Evolutionary conservation across 2,329 filamentous ascomycete species (phyloP).

Genomic region (Aspergillus ruber): DNA sequence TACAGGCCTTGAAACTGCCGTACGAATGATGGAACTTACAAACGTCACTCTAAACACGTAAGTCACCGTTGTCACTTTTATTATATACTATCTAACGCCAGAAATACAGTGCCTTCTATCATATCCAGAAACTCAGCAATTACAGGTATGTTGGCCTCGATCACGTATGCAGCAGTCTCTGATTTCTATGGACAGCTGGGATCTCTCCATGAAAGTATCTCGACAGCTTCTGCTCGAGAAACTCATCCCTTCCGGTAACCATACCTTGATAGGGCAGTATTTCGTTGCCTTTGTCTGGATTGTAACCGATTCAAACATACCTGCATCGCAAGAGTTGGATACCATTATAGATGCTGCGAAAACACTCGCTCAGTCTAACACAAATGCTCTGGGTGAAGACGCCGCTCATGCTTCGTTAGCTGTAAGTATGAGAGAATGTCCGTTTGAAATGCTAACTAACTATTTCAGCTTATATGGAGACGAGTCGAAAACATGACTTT

Average conservation of each 20-base stretch:
- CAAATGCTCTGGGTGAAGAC: constrained; percentile 48
- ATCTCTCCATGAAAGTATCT: constrained; percentile 44
- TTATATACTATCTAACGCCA: neutral
- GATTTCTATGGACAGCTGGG: constrained; percentile 20
- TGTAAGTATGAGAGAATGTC: constrained; percentile 21
- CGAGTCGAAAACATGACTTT: constrained; percentile 56
- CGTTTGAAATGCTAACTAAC: neutral
- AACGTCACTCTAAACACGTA: constrained; percentile 58
- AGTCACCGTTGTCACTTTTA: constrained; percentile 7
- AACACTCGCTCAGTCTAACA: constrained; percentile 40
- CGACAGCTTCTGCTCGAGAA: constrained; percentile 58
- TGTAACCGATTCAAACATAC: constrained; percentile 43
- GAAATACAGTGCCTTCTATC: constrained; percentile 49
- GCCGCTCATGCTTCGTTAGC: constrained; percentile 49
- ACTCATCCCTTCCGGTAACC: constrained; percentile 45
- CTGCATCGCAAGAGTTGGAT: constrained; percentile 27
- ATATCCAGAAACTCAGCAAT: constrained; percentile 59
- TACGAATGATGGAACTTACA: constrained; percentile 54
- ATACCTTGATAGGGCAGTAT: constrained; percentile 61
- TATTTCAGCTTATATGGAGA: constrained; percentile 69
- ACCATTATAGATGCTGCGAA: constrained; percentile 12
- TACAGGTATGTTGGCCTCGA: constrained; percentile 33
- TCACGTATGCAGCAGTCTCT: neutral
- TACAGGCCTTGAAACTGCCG: constrained; percentile 54
- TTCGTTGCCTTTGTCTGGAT: constrained; percentile 65